phyloP scores from a whole-genome alignment of 2,329 filamentous ascomycete species.

The Calonectria ilicicola region DNA sequence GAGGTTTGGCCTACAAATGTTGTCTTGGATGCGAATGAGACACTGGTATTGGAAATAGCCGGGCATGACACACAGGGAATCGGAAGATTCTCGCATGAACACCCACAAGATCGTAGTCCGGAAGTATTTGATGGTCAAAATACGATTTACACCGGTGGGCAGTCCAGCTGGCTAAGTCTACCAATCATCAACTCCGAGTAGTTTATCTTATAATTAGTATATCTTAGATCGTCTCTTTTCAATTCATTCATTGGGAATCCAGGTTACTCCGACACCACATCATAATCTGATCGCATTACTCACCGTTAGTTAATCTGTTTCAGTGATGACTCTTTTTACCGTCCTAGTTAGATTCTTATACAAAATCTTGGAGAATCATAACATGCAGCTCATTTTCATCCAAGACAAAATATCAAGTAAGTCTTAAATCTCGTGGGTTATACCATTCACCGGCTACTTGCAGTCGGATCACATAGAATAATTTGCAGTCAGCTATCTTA shows the following conservation, averaged over 20 bases:
- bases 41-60: conserved; percentile 66
- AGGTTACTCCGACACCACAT: neutral
- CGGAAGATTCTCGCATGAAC: conserved; percentile 64
- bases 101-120: neutral
- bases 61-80: conserved; percentile 70
- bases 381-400: too few species aligned
- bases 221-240: neutral
- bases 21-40: conserved; percentile 58
- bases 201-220: neutral
- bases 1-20: conserved; percentile 76
- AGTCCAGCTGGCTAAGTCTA: neutral
- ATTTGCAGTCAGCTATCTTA: too few species aligned
- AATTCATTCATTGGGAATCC: neutral
- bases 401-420: too few species aligned
- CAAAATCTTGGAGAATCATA: too few species aligned
- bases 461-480: too few species aligned
- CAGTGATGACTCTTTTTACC: too few species aligned
- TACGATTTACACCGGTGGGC: neutral
- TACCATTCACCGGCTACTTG: too few species aligned
- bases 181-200: neutral
- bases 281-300: too few species aligned
- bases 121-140: neutral
- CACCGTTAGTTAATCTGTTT: too few species aligned
- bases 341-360: too few species aligned
- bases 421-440: too few species aligned